Percentiles rank a stretch among this genome's conserved stretches.
Conservation (phyloP, 1,139 yeast species). For the Magnusiomyces paraingens region DNA sequence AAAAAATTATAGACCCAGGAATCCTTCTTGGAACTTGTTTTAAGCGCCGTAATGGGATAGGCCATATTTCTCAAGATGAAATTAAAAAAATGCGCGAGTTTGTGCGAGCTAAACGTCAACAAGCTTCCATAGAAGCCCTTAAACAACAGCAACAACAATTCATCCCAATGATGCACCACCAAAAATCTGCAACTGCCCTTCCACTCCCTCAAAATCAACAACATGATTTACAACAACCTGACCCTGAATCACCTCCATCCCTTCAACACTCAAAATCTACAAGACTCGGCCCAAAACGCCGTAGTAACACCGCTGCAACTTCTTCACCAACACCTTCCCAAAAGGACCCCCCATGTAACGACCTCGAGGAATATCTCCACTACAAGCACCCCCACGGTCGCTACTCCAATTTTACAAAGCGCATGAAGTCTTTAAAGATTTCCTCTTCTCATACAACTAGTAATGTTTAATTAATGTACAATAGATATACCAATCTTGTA, state of each 20-base stretch:
- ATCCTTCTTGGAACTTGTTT: slow-evolving; percentile 65
- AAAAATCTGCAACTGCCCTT: background rate
- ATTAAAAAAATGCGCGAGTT: slow-evolving; percentile 68
- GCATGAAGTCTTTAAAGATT: slow-evolving; percentile 2
- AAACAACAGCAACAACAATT: background rate
- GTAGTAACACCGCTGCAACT: too few species aligned
- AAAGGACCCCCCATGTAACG: background rate
- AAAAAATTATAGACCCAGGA: slow-evolving; percentile 62
- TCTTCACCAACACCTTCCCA: too few species aligned
- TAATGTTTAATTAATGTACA: background rate
- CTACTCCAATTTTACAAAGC: background rate
- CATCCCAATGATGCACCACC: background rate
- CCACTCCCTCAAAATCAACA: background rate
- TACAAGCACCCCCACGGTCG: slow-evolving; percentile 4
- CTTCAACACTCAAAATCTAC: too few species aligned
- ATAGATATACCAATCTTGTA: background rate
- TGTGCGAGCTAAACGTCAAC: slow-evolving; percentile 47
- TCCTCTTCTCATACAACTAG: background rate
- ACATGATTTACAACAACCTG: background rate
- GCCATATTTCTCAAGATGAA: slow-evolving; percentile 74
- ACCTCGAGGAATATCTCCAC: slow-evolving; percentile 3
- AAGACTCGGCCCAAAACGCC: too few species aligned
- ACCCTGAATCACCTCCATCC: too few species aligned
- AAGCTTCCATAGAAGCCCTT: slow-evolving; percentile 10
- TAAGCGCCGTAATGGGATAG: slow-evolving; percentile 67